These are phyloP conservation scores for Daldinia bambusicola DNA, from an alignment of 495 filamentous ascomycete genomes.

Conservation along the genomic window DNA sequence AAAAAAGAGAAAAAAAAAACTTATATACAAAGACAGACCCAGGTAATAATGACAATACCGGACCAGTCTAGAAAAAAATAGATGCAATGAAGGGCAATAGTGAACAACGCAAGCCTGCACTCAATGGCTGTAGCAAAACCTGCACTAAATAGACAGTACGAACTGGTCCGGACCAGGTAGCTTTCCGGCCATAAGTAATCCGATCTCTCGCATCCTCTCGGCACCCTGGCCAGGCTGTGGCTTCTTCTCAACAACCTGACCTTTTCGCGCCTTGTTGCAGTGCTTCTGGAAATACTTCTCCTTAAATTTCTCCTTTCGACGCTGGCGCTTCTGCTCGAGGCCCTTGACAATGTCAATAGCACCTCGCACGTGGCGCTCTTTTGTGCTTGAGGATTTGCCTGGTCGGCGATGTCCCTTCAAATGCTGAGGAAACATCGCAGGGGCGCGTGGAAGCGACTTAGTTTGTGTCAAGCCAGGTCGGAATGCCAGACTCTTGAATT, in stretches of 20 bases:
- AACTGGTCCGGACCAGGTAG: slow-evolving; percentile 76
- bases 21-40: slow-evolving; percentile 53
- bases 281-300: slow-evolving; percentile 74
- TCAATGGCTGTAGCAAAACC: slow-evolving; percentile 26
- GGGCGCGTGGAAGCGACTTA: slow-evolving; percentile 80
- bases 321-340: slow-evolving; percentile 90
- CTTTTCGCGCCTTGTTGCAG: slow-evolving; percentile 65
- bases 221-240: slow-evolving; percentile 85
- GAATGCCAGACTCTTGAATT: slow-evolving; percentile 69
- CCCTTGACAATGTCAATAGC: slow-evolving; percentile 98
- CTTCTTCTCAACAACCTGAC: slow-evolving; percentile 57
- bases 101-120: slow-evolving; percentile 13
- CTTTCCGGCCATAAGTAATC: slow-evolving; percentile 85
- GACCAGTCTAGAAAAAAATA: slow-evolving; percentile 32
- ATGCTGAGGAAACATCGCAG: slow-evolving; percentile 73
- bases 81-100: slow-evolving; percentile 37
- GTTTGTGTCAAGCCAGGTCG: slow-evolving; percentile 72
- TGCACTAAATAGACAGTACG: slow-evolving; percentile 78
- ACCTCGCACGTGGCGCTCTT: slow-evolving; percentile 69
- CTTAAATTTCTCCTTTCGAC: slow-evolving; percentile 84
- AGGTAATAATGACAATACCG: slow-evolving; percentile 7
- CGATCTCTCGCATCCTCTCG: slow-evolving; percentile 93
- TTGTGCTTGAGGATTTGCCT: slow-evolving; percentile 49
- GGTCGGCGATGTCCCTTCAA: slow-evolving; percentile 49
- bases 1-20: slow-evolving; percentile 45